Evolutionary conservation across 2,329 filamentous ascomycete species (phyloP), one percentile per base, ranked within the genome.

Genomic region (Trichophyton rubrum): DNA sequence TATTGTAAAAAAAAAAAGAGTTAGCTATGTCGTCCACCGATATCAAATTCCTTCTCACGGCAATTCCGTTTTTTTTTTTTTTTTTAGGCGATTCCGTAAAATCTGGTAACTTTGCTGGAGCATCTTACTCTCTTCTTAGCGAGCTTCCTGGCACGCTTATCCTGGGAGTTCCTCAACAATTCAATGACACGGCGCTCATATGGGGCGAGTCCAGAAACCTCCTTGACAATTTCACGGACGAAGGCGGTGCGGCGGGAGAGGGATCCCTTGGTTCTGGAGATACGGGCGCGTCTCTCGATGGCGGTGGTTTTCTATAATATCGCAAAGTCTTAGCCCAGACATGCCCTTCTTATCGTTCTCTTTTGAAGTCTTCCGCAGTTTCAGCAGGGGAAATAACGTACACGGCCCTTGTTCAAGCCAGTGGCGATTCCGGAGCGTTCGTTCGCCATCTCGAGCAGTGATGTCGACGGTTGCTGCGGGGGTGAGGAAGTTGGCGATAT

Each of bases 111-210:
- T 41, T 17, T 3, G 51, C 13, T 24, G 27, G 51, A 45, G 41
- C 61, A 63, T 84, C 87, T 70, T 85, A 92, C 88, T 79, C 92
- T 87, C 89, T 95, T 96, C 91, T 97, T 97, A 74, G 92, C 92
- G 75, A 96, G 89, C 87, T 96, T 96, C 72, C 92, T 86, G 74
- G 92, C 92, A 80, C 92, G 90, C 89, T 97, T 97, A 82, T 99
- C 93, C 84, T 95, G 95, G 83, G 85, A 87, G 88, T 99, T 99
- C 74, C 93, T 90, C 80, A 99, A 88, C 77, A 99, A 83, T 85
- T 99, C 93, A 77, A 99, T 95, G 72, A 99, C 89, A 76, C 93
- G 90, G 80, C 93, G 92, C 87, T 99, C 93, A 79, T 99, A 93
- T 74, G 89, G 89, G 71, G 89, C 89, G 71, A 93, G 88, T 75